Evolutionary conservation across 805 yeast genomes (phyloP).

Genomic region (Spathaspora passalidarum): DNA sequence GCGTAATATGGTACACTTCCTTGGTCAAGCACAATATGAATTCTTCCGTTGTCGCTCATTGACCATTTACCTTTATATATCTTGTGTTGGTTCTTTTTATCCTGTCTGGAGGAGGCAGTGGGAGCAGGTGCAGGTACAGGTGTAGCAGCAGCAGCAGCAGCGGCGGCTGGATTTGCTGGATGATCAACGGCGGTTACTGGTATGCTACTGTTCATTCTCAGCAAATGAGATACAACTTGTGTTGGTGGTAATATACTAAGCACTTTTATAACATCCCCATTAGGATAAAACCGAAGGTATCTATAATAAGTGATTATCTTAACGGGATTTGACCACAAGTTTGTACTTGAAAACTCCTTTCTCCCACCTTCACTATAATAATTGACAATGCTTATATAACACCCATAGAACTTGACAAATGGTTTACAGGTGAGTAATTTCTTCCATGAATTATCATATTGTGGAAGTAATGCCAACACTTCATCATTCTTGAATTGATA

Average conservation of each 20-base stretch:
- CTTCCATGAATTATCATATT: slow-evolving; percentile 37
- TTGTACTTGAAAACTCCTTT: slow-evolving; percentile 56
- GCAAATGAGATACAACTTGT: slow-evolving; percentile 58
- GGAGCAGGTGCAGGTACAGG: slow-evolving; percentile 1
- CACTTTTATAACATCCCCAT: slow-evolving; percentile 70
- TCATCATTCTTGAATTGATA: slow-evolving; percentile 25
- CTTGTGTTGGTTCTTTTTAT: slow-evolving; percentile 26
- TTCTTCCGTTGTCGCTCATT: slow-evolving; percentile 49
- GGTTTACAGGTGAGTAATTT: slow-evolving; percentile 65
- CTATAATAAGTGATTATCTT: slow-evolving; percentile 86
- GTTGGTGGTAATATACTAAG: slow-evolving; percentile 72
- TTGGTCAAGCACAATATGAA: slow-evolving; percentile 45
- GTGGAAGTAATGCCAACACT: slow-evolving; percentile 26
- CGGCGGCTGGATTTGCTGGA: slow-evolving; percentile 15
- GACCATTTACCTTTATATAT: slow-evolving; percentile 56
- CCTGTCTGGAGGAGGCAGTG: background rate
- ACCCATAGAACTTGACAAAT: slow-evolving; percentile 74
- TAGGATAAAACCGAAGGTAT: slow-evolving; percentile 74
- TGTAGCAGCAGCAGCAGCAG: background rate
- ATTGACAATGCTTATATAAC: slow-evolving; percentile 81
- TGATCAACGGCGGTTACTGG: too few species aligned
- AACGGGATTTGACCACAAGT: slow-evolving; percentile 68
- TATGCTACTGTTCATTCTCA: slow-evolving; percentile 14
- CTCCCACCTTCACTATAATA: slow-evolving; percentile 82
- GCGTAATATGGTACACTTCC: slow-evolving; percentile 61